Evolutionary conservation across 768 basidiomycete genomes (phyloP), one percentile per base, ranked within the genome.

Genomic region (Suillus tomentosus): DNA sequence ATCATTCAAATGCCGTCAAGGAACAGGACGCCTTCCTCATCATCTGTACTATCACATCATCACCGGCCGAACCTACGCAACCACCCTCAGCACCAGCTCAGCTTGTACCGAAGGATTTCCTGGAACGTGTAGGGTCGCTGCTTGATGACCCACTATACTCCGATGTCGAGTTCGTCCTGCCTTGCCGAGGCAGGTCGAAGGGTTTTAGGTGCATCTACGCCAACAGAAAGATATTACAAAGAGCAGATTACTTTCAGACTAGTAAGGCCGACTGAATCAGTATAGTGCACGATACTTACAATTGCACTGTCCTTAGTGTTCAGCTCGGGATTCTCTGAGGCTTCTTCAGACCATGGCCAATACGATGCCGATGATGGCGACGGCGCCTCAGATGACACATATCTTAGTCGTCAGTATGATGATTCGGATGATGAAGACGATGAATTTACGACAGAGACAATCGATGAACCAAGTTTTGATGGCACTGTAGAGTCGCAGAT

Each of bases 81-180:
- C 79, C 81, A 2, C 80, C 86, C 0, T 39, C 77, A 4, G 73
- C 80, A 4, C 81, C 82, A 36, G 77, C 79, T 40, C 82, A 86
- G 62, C 74, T 80, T 31, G 89, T 94, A 9, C 91, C 93, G 0
- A 87, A 82, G 69, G 80, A 80, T 61, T 81, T 91, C 17, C 71
- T 95, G 47, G 85, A 88, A 67, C 86, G 87, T 15, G 80, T 94
- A n/a, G 94, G 93, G 6, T 76, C 81, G 39, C 77, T 95, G 31
- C 79, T 95, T 11, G 88, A 95, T 68, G 90, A 95, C 69, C 90
- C 90, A n/a, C 72, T 84, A 14, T 95, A 94, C 69, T 93, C 93
- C 7, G 93, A 95, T 69, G 85, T 95, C 19, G 87, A 90, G 72
- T 95, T 95, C 67, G 78, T 94, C 22, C 77, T 95, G 37, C 90